These are phyloP conservation scores for Penicillium herquei DNA, from an alignment of 495 filamentous ascomycete genomes.

Conservation along the genomic window DNA sequence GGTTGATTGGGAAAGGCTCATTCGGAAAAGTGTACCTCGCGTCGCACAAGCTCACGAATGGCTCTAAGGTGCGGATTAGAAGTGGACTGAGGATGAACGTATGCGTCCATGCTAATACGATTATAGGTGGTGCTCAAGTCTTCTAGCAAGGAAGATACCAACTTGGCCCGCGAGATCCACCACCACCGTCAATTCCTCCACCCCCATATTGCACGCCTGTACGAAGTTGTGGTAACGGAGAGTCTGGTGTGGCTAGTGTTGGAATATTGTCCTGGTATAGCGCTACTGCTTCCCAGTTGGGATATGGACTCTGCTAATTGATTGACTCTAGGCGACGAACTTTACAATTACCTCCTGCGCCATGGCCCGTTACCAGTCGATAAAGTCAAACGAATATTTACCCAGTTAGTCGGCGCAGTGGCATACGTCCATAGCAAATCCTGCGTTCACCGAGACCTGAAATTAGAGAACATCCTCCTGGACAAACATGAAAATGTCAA, in stretches of 20 bases:
- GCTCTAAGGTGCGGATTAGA: conserved; percentile 74
- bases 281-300: too few species aligned
- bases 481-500: conserved; percentile 98
- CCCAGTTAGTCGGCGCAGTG: conserved; percentile 93
- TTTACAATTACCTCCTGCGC: conserved; percentile 90
- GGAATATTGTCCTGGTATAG: conserved; percentile 91
- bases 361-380: conserved; percentile 81
- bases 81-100: neutral
- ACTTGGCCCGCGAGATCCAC: conserved; percentile 95
- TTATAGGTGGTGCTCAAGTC: conserved; percentile 93
- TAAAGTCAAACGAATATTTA: conserved; percentile 93
- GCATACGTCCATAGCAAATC: conserved; percentile 93
- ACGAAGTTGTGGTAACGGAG: conserved; percentile 98
- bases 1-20: conserved; percentile 92
- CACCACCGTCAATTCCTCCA: conserved; percentile 98
- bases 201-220: conserved; percentile 93
- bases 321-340: conserved; percentile 71
- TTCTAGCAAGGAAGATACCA: conserved; percentile 91
- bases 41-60: conserved; percentile 96
- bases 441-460: conserved; percentile 95
- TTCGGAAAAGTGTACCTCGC: conserved; percentile 99
- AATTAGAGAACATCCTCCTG: conserved; percentile 94
- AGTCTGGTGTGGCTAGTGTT: conserved; percentile 91
- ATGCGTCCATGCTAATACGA: conserved; percentile 4
- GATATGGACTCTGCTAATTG: neutral